Base-by-base conservation (phyloP, 306 rosid genomes). In the Vigna radiata region DNA sequence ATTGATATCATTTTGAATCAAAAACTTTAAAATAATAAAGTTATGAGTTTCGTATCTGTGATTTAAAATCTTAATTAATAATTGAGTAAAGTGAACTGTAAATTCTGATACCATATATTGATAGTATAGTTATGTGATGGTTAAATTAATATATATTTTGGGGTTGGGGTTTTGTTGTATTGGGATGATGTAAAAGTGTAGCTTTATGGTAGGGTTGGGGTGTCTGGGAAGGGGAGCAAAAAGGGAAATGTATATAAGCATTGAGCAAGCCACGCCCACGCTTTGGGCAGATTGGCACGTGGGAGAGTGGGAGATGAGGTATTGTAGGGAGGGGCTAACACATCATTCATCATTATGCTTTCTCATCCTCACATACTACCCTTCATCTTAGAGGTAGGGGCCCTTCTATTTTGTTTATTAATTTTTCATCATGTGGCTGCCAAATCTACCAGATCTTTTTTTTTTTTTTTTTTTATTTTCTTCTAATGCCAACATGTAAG, bases 201-300 rank as follows among this genome's bases (percentile, higher is more conserved):
- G 66, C 87, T 87, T 89, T 89, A 73, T 83, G 90, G 93, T 90
- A 81, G 95, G 95, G 85, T 82, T 73, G 44, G 61, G 79, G 43
- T 90, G 96, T 84, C 83, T 91, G 94, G 64, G 81, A 86, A 27
- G 44, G 65, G 56, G 88, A 75, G 67, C 73, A 52, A 89, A 88
- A 83, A 89, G 80, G 77, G 48, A 9, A 73, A 21, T 52, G 44
- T 68, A 68, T 60, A 81, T 36, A 36, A 36, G 41, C 41, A 36
- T 36, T 1, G 41, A 33, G 37, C 6, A 33, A 33, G 37, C 7
- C 37, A 33, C 37, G 37, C 37, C 37, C 37, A 33, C 37, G 37
- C 37, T 36, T 52, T 60, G 61, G 88, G 87, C 85, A 61, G 68
- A 43, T 61, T 61, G 68, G 90, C 98, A 94, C 94, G 93, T 94